phyloP scores from a whole-genome alignment of 805 yeast genomes.

The Huiozyma naganishii region DNA sequence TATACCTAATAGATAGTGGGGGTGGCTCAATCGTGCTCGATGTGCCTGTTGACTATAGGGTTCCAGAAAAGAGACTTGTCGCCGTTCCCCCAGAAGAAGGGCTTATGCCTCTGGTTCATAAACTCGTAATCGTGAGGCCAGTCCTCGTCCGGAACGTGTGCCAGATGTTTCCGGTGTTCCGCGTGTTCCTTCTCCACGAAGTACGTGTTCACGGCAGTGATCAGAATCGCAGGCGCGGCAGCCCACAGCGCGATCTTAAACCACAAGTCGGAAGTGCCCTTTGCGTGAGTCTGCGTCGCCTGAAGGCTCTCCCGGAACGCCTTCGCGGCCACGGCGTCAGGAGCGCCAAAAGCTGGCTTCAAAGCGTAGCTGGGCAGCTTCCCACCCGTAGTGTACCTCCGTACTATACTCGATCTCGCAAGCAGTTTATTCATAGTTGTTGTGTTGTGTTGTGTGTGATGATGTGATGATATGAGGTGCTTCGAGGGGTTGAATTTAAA shows the following conservation, averaged over 20 bases:
- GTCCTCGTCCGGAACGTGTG: constrained; percentile 68
- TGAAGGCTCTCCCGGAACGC: constrained; percentile 51
- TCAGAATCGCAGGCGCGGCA: constrained; percentile 72
- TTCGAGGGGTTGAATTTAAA: not conserved
- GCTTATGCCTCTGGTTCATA: constrained; percentile 79
- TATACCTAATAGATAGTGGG: not conserved
- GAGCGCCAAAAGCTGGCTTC: constrained; percentile 35
- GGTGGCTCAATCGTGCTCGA: constrained; percentile 27
- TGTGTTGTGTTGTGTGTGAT: not conserved
- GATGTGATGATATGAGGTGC: not conserved
- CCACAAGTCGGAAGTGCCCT: constrained; percentile 69
- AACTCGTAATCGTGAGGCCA: constrained; percentile 88
- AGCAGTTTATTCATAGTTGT: not conserved
- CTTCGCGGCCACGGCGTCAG: constrained; percentile 48
- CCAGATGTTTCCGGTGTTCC: constrained; percentile 71
- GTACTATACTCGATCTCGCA: constrained; percentile 2
- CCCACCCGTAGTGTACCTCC: constrained; percentile 23
- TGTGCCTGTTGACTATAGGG: constrained; percentile 80
- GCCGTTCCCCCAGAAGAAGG: constrained; percentile 98
- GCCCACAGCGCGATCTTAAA: constrained; percentile 68
- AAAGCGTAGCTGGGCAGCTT: constrained; percentile 32
- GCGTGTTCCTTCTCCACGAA: constrained; percentile 82
- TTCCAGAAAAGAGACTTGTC: constrained; percentile 97
- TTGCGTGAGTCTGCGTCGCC: constrained; percentile 72
- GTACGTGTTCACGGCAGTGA: constrained; percentile 71